Base-by-base conservation (phyloP, 139 green algal genomes). In the Ostreobium quekettii region DNA sequence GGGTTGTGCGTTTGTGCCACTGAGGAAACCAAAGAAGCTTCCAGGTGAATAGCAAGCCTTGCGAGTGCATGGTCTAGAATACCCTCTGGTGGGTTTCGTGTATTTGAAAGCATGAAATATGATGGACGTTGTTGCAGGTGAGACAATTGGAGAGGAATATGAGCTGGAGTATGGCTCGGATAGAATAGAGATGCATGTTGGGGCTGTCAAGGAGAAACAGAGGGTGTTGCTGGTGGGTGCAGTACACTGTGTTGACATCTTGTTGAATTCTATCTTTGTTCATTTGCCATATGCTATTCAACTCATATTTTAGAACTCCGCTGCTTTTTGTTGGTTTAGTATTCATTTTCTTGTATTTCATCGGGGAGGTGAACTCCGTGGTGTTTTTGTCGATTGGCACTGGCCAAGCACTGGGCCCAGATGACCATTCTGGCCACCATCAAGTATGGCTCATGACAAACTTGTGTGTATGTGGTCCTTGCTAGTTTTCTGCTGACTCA, bases 21-120 rank as follows among this genome's bases (percentile, higher is more conserved):
- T 99, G 47, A 75, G 95, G 22, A 99, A 99, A 74, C 91, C 91
- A 22, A 90, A 90, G 39, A 99, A 99, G 80, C 90, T 99, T 7
- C 95, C 95, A 80, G 91, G 91, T 90, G 74, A 6, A 73, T 49
- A 26, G 7, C 42, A 53, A 53, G 19, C 42, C 42, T 26, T 53
- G 42, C 42, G 42, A 19, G n/a, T n/a, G n/a, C n/a, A n/a, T n/a
- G n/a, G n/a, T n/a, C n/a, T n/a, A n/a, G n/a, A n/a, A n/a, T n/a
- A n/a, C n/a, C n/a, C n/a, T n/a, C n/a, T n/a, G n/a, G n/a, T n/a
- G n/a, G n/a, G n/a, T n/a, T n/a, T n/a, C n/a, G n/a, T n/a, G n/a
- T n/a, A n/a, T n/a, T n/a, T n/a, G n/a, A n/a, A n/a, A n/a, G n/a
- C n/a, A n/a, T n/a, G n/a, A 26, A 19, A 53, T 53, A 26, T 53